Conservation (phyloP, 768 basidiomycete genomes). For the Mycena olivaceomarginata region DNA sequence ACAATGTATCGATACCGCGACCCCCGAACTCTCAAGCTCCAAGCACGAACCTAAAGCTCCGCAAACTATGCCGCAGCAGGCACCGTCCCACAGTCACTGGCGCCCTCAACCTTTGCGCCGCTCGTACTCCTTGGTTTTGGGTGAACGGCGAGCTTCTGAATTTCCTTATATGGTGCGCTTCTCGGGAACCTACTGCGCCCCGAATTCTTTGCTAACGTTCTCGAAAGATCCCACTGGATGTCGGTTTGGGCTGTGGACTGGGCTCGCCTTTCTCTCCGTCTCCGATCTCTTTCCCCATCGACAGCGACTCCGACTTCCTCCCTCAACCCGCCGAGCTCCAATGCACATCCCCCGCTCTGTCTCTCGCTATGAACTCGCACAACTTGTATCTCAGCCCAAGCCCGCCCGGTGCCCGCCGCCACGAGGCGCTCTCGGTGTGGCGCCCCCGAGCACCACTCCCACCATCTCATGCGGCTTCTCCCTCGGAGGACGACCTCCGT, state of each 20-base stretch:
- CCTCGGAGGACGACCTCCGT: conserved; percentile 18
- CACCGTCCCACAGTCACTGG: conserved; percentile 6
- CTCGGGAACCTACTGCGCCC: too few relatives aligned
- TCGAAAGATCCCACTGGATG: conserved; percentile 14
- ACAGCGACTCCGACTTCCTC: conserved; percentile 21
- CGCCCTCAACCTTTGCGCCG: conserved; percentile 18
- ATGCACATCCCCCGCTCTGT: conserved; percentile 18
- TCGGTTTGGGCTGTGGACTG: conserved; percentile 37
- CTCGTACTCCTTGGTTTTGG: conserved; percentile 36
- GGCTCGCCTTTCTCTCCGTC: conserved; percentile 40
- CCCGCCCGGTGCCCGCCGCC: conserved; percentile 24
- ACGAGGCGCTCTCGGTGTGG: conserved; percentile 36
- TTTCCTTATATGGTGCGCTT: conserved; percentile 19
- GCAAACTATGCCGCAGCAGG: neutral
- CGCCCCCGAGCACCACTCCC: conserved; percentile 5
- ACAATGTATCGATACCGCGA: conserved; percentile 1
- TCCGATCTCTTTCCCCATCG: conserved; percentile 21
- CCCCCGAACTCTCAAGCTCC: conserved; percentile 7
- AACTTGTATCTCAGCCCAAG: conserved; percentile 11
- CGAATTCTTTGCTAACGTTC: neutral
- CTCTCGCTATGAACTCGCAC: neutral
- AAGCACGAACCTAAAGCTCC: conserved; percentile 24
- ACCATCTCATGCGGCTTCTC: neutral
- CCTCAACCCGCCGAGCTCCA: neutral
- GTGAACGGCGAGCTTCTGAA: conserved; percentile 17